Evolutionary conservation across 306 rosid species (phyloP).

Genomic region (Casuarina glauca): DNA sequence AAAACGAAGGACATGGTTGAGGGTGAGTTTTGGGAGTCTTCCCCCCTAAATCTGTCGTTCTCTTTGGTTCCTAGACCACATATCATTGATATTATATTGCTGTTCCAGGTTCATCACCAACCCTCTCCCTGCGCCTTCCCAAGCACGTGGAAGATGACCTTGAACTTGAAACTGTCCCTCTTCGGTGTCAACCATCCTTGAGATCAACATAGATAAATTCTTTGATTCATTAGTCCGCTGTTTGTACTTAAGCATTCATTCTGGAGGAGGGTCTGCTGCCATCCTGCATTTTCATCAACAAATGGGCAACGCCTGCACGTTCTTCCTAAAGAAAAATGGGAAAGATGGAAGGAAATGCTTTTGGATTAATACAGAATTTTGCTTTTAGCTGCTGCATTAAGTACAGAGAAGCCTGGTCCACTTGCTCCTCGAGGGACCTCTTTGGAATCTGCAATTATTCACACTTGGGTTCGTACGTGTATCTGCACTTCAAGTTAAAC

Average conservation of each 20-base stretch:
- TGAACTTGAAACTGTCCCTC: constrained; percentile 77
- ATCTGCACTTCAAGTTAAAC: neutral
- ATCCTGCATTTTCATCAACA: constrained; percentile 30
- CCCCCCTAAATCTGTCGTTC: neutral
- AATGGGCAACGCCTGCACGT: neutral
- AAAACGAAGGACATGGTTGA: constrained; percentile 93
- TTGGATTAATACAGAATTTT: constrained; percentile 25
- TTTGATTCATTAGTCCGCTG: neutral
- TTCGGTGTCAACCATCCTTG: constrained; percentile 73
- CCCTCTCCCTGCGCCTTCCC: constrained; percentile 49
- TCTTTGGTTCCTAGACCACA: neutral
- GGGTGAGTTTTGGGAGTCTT: constrained; percentile 40
- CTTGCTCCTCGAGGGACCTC: neutral
- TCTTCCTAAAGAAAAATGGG: neutral
- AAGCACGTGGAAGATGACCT: constrained; percentile 74
- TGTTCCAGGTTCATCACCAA: constrained; percentile 46
- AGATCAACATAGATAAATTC: constrained; percentile 52
- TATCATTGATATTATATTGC: constrained; percentile 2
- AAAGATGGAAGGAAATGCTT: neutral
- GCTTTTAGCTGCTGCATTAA: constrained; percentile 40
- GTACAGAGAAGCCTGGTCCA: constrained; percentile 23
- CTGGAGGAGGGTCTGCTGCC: constrained; percentile 39
- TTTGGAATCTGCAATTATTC: no score
- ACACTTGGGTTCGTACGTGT: neutral
- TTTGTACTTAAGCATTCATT: neutral